Conservation (phyloP, 2,329 filamentous ascomycete genomes). For the Aspergillus ibericus region DNA sequence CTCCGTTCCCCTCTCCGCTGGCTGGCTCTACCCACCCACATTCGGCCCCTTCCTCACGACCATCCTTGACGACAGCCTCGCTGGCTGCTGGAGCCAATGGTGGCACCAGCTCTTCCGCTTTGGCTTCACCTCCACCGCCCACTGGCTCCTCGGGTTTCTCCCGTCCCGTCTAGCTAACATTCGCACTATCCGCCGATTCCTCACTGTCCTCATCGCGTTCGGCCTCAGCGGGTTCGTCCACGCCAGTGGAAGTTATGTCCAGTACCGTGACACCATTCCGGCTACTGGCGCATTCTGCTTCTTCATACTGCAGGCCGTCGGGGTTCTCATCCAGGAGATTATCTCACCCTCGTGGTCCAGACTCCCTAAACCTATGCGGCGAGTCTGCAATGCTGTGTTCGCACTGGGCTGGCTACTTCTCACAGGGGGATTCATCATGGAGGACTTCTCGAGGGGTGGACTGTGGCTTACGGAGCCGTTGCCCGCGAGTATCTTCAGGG, state of each 20-base stretch:
- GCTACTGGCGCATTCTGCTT: constrained; percentile 60
- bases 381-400: constrained; percentile 61
- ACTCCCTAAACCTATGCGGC: constrained; percentile 50
- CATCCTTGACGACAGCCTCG: constrained; percentile 63
- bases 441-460: constrained; percentile 73
- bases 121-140: constrained; percentile 45
- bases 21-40: constrained; percentile 62
- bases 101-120: constrained; percentile 91
- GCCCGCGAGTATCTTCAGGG: constrained; percentile 70
- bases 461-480: constrained; percentile 81
- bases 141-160: constrained; percentile 36
- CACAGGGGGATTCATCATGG: constrained; percentile 65
- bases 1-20: constrained; percentile 60
- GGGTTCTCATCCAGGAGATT: constrained; percentile 60
- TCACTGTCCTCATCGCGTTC: constrained; percentile 34
- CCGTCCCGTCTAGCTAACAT: constrained; percentile 22
- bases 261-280: constrained; percentile 61
- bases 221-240: constrained; percentile 57
- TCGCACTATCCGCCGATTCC: constrained; percentile 19
- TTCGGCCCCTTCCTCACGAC: constrained; percentile 52
- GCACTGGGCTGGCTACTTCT: constrained; percentile 66
- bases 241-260: constrained; percentile 66
- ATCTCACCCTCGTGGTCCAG: constrained; percentile 7
- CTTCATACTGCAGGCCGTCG: constrained; percentile 69
- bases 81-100: constrained; percentile 79